These are phyloP conservation scores for Yamadazyma dushanensis DNA, from an alignment of 1,139 yeast species.

Conservation along the genomic window DNA sequence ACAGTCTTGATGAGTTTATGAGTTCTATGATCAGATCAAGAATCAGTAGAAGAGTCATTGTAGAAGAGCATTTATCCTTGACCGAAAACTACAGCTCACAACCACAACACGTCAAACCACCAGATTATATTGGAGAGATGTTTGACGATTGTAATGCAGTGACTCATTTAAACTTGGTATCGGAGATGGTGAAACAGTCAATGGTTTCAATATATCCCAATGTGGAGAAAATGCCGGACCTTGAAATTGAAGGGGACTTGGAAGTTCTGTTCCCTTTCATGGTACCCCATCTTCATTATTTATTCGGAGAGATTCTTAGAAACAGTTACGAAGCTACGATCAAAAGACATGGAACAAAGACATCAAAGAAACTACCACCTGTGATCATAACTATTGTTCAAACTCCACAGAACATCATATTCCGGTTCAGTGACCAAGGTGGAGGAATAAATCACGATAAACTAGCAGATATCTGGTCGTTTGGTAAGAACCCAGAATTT, in stretches of 20 bases:
- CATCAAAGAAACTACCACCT: constrained; percentile 55
- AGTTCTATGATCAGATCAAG: constrained; percentile 79
- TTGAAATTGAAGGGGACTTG: constrained; percentile 67
- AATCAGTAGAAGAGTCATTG: constrained; percentile 84
- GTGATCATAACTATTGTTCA: constrained; percentile 69
- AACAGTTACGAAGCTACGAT: constrained; percentile 84
- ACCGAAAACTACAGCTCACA: constrained; percentile 56
- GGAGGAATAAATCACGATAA: constrained; percentile 74
- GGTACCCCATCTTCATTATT: constrained; percentile 81
- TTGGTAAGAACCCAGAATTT: constrained; percentile 63
- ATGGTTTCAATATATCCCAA: constrained; percentile 55
- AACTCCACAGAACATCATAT: constrained; percentile 64
- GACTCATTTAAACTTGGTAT: constrained; percentile 57
- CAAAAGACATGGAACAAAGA: constrained; percentile 32
- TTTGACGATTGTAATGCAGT: constrained; percentile 75
- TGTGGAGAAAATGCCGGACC: constrained; percentile 64
- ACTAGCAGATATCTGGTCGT: constrained; percentile 75
- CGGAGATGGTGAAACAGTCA: constrained; percentile 47
- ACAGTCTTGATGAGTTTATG: constrained; percentile 68
- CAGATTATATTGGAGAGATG: constrained; percentile 82
- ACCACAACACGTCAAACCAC: constrained; percentile 52
- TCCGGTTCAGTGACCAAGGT: constrained; percentile 85
- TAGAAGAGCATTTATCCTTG: constrained; percentile 84
- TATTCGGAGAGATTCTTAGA: constrained; percentile 82
- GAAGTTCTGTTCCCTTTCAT: constrained; percentile 74